Evolutionary conservation across 176 grass and related monocot species (phyloP).

Genomic region (Triticum timopheevii): DNA sequence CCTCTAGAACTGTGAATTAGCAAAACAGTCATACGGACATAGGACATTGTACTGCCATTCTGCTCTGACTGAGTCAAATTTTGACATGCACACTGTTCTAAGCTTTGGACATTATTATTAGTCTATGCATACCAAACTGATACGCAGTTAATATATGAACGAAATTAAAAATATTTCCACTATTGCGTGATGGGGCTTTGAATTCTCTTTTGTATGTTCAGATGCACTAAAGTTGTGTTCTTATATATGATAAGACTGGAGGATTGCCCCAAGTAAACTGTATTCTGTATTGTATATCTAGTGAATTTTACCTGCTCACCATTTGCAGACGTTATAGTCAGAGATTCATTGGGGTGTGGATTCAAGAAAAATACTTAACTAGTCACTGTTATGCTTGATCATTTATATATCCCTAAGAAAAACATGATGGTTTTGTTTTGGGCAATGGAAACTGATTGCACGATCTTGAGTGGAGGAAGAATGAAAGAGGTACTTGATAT

Average conservation of each 20-base stretch:
- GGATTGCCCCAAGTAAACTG: background rate
- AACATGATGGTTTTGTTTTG: too few relatives aligned
- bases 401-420: background rate
- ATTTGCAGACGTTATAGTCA: background rate
- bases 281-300: background rate
- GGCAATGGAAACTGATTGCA: background rate
- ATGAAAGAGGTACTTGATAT: background rate
- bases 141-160: background rate
- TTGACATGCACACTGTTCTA: background rate
- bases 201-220: background rate
- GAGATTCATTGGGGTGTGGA: background rate
- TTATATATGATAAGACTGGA: background rate
- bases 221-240: too few relatives aligned
- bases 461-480: background rate
- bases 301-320: background rate
- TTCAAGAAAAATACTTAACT: background rate
- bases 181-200: background rate
- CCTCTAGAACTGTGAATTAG: background rate
- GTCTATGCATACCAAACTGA: background rate
- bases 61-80: background rate
- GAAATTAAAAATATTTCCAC: too few relatives aligned
- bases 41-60: background rate
- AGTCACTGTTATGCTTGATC: background rate
- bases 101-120: background rate
- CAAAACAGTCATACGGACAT: background rate